A percentile compares a stretch with the other conserved stretches of the same genome.
phyloP scores from a whole-genome alignment of 2,329 filamentous ascomycete species.

The Leptographium galeiforme region DNA sequence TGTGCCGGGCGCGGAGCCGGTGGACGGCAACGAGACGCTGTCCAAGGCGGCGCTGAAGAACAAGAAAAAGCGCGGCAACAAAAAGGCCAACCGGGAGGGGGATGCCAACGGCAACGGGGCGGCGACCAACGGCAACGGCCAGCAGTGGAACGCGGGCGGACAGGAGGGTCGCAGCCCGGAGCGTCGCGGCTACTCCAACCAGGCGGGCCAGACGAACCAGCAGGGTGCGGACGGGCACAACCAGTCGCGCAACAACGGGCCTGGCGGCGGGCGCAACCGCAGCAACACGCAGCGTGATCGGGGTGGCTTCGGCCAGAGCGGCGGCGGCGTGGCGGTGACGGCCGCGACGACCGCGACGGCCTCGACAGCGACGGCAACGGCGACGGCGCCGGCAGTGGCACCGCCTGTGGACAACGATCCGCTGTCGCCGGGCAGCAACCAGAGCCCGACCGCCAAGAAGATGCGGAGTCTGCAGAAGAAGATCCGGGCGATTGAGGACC shows the following conservation, averaged over 20 bases:
- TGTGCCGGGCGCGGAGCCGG: conserved; percentile 34
- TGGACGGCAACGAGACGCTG: conserved; percentile 56
- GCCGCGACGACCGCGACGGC: conserved; percentile 22
- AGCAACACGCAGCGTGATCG: conserved; percentile 34
- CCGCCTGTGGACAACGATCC: conserved; percentile 23
- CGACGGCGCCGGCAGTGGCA: conserved; percentile 18
- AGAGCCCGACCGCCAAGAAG: conserved; percentile 81
- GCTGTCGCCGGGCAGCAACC: conserved; percentile 28
- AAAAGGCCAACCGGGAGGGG: conserved; percentile 77
- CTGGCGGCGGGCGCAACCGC: conserved; percentile 33
- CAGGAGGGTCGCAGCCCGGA: conserved; percentile 52
- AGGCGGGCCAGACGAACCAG: conserved; percentile 20
- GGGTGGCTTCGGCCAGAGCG: conserved; percentile 12
- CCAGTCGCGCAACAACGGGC: conserved; percentile 37
- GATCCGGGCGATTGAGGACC: conserved; percentile 90
- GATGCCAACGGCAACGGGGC: conserved; percentile 17
- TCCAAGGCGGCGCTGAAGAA: conserved; percentile 86
- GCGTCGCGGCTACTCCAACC: conserved; percentile 30
- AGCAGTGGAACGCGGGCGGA: not conserved
- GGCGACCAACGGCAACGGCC: not conserved
- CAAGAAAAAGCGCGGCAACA: conserved; percentile 92
- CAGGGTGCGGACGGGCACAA: conserved; percentile 25
- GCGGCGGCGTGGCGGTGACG: conserved; percentile 15
- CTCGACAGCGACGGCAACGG: conserved; percentile 13
- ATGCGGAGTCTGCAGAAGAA: conserved; percentile 89